Base-by-base conservation (phyloP, 352 stramenopile genomes). In the Phytophthora sp. region DNA sequence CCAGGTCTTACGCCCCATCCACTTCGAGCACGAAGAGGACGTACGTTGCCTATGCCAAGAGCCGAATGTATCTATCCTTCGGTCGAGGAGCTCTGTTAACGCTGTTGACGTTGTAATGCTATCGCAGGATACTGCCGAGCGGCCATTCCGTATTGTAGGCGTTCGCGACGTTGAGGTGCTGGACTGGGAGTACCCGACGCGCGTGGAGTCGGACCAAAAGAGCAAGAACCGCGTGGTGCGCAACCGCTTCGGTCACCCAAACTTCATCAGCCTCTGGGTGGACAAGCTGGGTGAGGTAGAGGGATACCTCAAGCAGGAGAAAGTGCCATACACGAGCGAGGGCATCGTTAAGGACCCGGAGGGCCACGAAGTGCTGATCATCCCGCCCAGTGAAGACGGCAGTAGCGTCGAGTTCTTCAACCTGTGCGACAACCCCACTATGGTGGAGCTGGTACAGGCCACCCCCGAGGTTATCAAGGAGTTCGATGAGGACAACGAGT, bases 221-320 rank as follows among this genome's bases (percentile, higher is more conserved):
- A 80, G 77, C 51, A 86, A 86, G 63, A 69, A 74, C 18, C 74
- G 82, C 44, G 63, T 74, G 51, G 27, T 91, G 44, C 84, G 86
- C 72, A 95, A 95, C 73, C 81, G 80, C 33, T 95, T 91, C 71
- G 57, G 77, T 38, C 66, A 88, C 64, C 78, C 84, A 13, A 95
- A 95, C 80, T 95, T 93, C 66, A 89, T 95, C 62, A 92, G 82
- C 36, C 69, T 95, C 16, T 95, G 82, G 77, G 80, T 95, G 45
- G 86, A 95, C 69, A 83, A 90, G 65, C 71, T 95, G 26, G 49
- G 59, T 26, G 76, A 84, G 59, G 82, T 90, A 26, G 80, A 92
- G 57, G 53, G 69, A 26, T 93, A 85, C 57, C 72, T 95, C 18
- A 76, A 89, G 68, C 63, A 79, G 35, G 61, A 92, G 63, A 80